Conservation (phyloP, 257 asterid species). For the Asclepias syriaca region DNA sequence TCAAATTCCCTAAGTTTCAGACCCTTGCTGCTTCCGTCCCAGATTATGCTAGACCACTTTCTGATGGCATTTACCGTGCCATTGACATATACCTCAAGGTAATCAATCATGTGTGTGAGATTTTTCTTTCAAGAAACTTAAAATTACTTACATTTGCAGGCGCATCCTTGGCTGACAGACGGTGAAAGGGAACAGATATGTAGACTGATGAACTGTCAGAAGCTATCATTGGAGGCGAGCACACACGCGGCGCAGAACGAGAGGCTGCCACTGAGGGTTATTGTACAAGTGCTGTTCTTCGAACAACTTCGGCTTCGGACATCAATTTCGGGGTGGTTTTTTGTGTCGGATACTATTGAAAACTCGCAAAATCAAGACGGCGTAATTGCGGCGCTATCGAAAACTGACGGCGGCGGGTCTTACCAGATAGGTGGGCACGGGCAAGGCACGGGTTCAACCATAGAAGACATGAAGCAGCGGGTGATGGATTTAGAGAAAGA, state of each 20-base stretch:
- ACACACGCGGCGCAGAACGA: slow-evolving; percentile 92
- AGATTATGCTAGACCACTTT: slow-evolving; percentile 71
- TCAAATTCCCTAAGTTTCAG: slow-evolving; percentile 70
- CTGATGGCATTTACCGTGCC: slow-evolving; percentile 86
- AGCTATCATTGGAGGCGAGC: slow-evolving; percentile 88
- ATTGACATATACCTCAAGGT: slow-evolving; percentile 89
- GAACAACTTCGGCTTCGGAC: slow-evolving; percentile 85
- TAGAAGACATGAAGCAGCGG: slow-evolving; percentile 67
- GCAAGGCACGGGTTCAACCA: slow-evolving; percentile 20
- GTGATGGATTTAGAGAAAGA: slow-evolving; percentile 80
- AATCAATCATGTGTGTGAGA: neutral
- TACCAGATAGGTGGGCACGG: slow-evolving; percentile 18
- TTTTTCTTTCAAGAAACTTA: too few relatives aligned
- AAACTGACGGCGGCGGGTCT: slow-evolving; percentile 25
- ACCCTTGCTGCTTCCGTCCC: slow-evolving; percentile 76
- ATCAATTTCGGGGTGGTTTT: slow-evolving; percentile 85
- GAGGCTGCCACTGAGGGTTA: slow-evolving; percentile 80
- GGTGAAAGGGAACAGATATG: slow-evolving; percentile 72
- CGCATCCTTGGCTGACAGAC: slow-evolving; percentile 86
- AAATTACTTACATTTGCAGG: slow-evolving; percentile 29
- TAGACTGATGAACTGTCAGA: slow-evolving; percentile 78
- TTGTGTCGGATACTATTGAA: slow-evolving; percentile 67
- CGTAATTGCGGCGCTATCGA: slow-evolving; percentile 27
- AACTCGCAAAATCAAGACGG: slow-evolving; percentile 48
- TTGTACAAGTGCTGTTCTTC: slow-evolving; percentile 79